Base-by-base conservation (phyloP, 2,329 filamentous ascomycete genomes). In the Paradendryphiella salina region DNA sequence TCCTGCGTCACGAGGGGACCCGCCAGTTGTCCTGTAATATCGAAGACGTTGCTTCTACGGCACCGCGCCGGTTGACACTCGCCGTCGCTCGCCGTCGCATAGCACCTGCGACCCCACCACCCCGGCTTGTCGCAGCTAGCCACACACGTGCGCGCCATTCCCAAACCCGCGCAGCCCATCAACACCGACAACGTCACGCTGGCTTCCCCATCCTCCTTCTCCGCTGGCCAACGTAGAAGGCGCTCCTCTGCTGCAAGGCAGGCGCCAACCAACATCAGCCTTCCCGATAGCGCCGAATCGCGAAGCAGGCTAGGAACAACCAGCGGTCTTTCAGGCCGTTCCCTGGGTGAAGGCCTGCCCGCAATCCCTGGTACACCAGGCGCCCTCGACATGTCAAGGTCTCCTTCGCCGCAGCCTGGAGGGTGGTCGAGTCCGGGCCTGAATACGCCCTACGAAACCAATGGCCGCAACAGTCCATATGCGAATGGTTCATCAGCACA, bases 371-470 rank as follows among this genome's bases (percentile, higher is more conserved):
- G 71, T 55, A 74, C 71, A 18, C 71, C 71, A 47, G 66, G 65
- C 31, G 49, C 47, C 35, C 45, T 61, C 45, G 60, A 68, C 29
- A 96, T 96, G 92, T 89, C 91, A 61, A 85, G 90, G 75, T 95
- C 90, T 69, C 90, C 92, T 42, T 96, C 90, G 48, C 93, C 92
- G 56, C 82, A 85, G 57, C 87, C 88, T 65, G 90, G 90, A 69
- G 91, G 91, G 64, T 96, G 93, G 92, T 85, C 89, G 49, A 94
- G 87, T 75, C 90, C 88, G 48, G 89, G 86, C 58, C 81, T 90
- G 69, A 87, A 84, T 67, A 85, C 88, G 54, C 85, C 84, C 59
- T 78, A 75, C 63, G 75, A 75, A 47, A 73, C 77, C 51, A 89
- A 87, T 71, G 87, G 87, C 55, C 82, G 83, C 60, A 84, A 84